phyloP scores from a whole-genome alignment of 2,329 filamentous ascomycete genomes.

The Ophiostoma piceae region DNA sequence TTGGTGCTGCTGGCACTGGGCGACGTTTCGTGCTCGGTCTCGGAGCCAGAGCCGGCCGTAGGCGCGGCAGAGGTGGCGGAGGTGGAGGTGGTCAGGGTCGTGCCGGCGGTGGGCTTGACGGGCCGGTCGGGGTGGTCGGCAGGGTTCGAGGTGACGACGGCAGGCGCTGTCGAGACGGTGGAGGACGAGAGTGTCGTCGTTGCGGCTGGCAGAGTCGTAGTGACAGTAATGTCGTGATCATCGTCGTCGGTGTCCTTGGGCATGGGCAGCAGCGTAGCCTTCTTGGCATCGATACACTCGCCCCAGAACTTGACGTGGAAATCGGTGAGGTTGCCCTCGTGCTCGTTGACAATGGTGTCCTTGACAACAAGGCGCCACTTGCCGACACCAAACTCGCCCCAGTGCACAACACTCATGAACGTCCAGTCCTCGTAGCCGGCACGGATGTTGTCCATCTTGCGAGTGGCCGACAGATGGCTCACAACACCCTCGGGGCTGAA shows the following conservation, averaged over 20 bases:
- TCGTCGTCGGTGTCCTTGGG: slow-evolving; percentile 79
- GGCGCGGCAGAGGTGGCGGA: slow-evolving; percentile 25
- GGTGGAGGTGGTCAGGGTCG: slow-evolving; percentile 30
- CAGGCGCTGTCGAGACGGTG: slow-evolving; percentile 25
- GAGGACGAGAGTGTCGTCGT: slow-evolving; percentile 56
- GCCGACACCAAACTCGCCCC: slow-evolving; percentile 83
- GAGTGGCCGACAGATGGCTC: slow-evolving; percentile 75
- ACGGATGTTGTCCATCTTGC: slow-evolving; percentile 60
- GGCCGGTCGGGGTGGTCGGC: slow-evolving; percentile 62
- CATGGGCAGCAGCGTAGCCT: slow-evolving; percentile 71
- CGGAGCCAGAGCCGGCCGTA: slow-evolving; percentile 27
- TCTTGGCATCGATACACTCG: slow-evolving; percentile 70
- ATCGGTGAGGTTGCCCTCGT: slow-evolving; percentile 74
- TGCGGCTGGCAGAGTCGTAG: slow-evolving; percentile 54
- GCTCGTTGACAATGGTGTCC: slow-evolving; percentile 71
- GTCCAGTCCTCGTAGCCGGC: slow-evolving; percentile 91
- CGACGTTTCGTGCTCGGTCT: slow-evolving; percentile 32
- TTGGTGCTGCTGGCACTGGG: slow-evolving; percentile 33
- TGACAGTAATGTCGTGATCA: slow-evolving; percentile 65
- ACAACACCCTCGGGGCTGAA: slow-evolving; percentile 75
- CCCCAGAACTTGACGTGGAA: slow-evolving; percentile 96
- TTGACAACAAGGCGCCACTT: slow-evolving; percentile 89
- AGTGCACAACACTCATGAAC: slow-evolving; percentile 97
- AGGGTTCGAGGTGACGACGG: slow-evolving; percentile 37
- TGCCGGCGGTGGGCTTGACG: slow-evolving; percentile 38